Evolutionary conservation across 2,329 filamentous ascomycete genomes (phyloP), one percentile per base, ranked within the genome.

Genomic region (Paecilomyces sp.): DNA sequence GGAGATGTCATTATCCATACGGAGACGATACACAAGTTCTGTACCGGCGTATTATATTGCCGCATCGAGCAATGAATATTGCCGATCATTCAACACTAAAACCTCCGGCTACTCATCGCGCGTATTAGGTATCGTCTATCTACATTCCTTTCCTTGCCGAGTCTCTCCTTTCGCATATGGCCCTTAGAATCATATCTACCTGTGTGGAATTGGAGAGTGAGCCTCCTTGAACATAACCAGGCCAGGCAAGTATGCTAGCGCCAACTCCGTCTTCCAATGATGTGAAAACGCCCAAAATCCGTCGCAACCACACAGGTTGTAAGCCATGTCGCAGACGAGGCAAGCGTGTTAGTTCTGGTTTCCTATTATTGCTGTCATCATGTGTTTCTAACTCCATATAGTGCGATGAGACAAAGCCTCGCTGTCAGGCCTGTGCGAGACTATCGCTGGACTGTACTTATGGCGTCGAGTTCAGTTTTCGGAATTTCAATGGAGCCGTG

Each of bases 331-430:
- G 62, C 1, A 55, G 55, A 24, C 60, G 63, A 56, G 63, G 63
- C 2, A 65, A 65, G 41, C 51, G 55, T 22, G 63, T 64, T 2
- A 47, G 41, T 47, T 4, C 9, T n/a, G 13, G 15, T 47, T 18
- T 47, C n/a, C 15, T 18, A 5, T 4, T n/a, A 18, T n/a, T n/a
- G n/a, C 6, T 18, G 15, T 47, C 6, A 15, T 15, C 15, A 18
- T 47, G n/a, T n/a, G 8, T 22, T 47, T 8, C 3, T 47, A 22
- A 47, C n/a, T 41, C n/a, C 6, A 1, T 15, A 3, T 34, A 65
- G 63, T 65, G 63, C 55, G 63, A 65, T 56, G 63, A 65, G 33
- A 24, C 56, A 18, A 65, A 59, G 18, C 62, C 63, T 7, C 3
- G 8, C 33, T 65, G 63, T 31, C 47, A 47, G 15, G 60, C 63